These are phyloP conservation scores for Lipomyces mesembrius DNA, from an alignment of 805 yeast genomes.

Conservation along the genomic window DNA sequence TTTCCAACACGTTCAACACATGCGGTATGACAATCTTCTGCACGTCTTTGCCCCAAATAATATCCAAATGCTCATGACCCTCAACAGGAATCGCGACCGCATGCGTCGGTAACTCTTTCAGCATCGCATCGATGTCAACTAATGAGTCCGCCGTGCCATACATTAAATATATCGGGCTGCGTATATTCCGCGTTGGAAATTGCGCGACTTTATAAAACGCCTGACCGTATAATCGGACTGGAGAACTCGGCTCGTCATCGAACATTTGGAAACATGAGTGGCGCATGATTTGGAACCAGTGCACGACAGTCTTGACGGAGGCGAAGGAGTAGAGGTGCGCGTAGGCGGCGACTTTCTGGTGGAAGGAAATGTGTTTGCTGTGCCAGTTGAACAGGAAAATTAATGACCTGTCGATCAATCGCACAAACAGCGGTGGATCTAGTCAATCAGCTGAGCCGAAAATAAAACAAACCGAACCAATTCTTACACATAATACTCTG, in stretches of 20 bases:
- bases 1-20: slow-evolving; percentile 24
- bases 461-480: background rate
- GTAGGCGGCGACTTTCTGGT: slow-evolving; percentile 80
- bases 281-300: slow-evolving; percentile 90
- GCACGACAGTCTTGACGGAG: slow-evolving; percentile 90
- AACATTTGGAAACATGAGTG: slow-evolving; percentile 84
- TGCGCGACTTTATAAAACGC: slow-evolving; percentile 57
- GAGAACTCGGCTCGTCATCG: slow-evolving; percentile 57
- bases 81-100: slow-evolving; percentile 58
- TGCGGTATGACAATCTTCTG: slow-evolving; percentile 51
- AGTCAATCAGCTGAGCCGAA: background rate
- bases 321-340: slow-evolving; percentile 90
- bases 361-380: slow-evolving; percentile 66
- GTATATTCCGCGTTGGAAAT: slow-evolving; percentile 69
- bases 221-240: slow-evolving; percentile 43
- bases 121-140: slow-evolving; percentile 82
- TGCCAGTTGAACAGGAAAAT: slow-evolving; percentile 78
- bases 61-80: slow-evolving; percentile 86
- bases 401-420: slow-evolving; percentile 73
- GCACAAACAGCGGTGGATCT: slow-evolving; percentile 72
- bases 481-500: slow-evolving; percentile 59
- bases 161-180: slow-evolving; percentile 72
- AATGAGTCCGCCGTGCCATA: slow-evolving; percentile 83
- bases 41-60: slow-evolving; percentile 83
- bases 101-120: slow-evolving; percentile 62